Conservation (phyloP, 805 yeast species). For the Yarrowia hollandica region DNA sequence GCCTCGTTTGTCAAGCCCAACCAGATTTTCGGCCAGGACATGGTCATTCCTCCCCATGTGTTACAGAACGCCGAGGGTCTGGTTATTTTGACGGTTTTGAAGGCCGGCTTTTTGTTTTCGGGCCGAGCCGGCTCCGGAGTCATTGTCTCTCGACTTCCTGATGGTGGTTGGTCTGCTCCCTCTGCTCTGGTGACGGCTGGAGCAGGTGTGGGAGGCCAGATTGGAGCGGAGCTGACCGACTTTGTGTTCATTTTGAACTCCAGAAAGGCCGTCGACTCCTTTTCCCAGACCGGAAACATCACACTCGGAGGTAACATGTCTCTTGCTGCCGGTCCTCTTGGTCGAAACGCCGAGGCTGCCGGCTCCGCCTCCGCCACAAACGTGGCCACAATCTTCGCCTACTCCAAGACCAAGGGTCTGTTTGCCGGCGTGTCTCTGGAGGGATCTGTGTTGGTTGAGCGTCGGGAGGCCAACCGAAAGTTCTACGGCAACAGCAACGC, state of each 20-base stretch:
- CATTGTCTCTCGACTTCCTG: constrained; percentile 88
- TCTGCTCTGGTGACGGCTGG: constrained; percentile 95
- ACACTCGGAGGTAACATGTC: constrained; percentile 95
- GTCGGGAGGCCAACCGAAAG: constrained; percentile 95
- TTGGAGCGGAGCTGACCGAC: constrained; percentile 95
- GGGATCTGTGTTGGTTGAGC: constrained; percentile 94
- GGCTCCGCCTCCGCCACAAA: constrained; percentile 86
- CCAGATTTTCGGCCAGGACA: constrained; percentile 84
- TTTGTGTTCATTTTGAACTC: constrained; percentile 90
- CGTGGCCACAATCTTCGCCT: constrained; percentile 88
- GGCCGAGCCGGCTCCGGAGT: constrained; percentile 98
- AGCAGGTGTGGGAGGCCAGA: constrained; percentile 98
- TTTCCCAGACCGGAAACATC: constrained; percentile 90
- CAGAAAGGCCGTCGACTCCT: constrained; percentile 84
- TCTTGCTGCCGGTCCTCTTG: constrained; percentile 96
- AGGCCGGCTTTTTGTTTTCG: constrained; percentile 93
- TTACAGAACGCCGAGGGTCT: constrained; percentile 89
- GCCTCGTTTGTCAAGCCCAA: constrained; percentile 92
- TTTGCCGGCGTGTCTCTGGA: constrained; percentile 97
- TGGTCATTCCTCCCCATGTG: constrained; percentile 83
- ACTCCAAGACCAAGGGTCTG: constrained; percentile 93
- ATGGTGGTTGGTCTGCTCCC: constrained; percentile 97
- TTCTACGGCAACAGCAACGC: constrained; percentile 82
- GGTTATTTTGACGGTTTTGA: constrained; percentile 88
- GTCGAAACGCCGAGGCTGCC: constrained; percentile 96